Evolutionary conservation across 495 filamentous ascomycete species (phyloP).

Genomic region (Saxophila tyrrhenica): DNA sequence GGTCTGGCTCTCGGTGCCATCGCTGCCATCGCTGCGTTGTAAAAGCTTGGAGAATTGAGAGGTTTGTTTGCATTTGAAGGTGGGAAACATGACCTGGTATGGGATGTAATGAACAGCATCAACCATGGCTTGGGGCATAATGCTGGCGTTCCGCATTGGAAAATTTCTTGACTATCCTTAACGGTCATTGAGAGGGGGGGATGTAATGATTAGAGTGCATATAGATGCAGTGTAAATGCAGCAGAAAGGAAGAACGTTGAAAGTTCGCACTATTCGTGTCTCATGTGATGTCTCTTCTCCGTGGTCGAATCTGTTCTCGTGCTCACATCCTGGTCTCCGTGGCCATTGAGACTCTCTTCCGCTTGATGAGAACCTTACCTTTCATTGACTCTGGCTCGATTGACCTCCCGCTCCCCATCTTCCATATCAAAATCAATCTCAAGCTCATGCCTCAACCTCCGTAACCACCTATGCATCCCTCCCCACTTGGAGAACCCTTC

Average conservation of each 20-base stretch:
- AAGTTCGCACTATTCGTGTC: no score
- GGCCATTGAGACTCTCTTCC: no score
- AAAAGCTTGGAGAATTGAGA: constrained; percentile 3
- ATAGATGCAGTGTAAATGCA: neutral
- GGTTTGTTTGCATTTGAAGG: neutral
- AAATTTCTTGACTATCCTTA: constrained; percentile 12
- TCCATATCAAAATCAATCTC: no score
- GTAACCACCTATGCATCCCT: no score
- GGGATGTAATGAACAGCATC: neutral
- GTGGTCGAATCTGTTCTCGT: no score
- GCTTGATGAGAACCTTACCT: no score
- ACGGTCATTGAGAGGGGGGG: constrained; percentile 5
- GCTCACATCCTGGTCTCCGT: no score
- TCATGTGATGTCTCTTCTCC: no score
- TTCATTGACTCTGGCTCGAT: no score
- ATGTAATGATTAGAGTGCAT: neutral
- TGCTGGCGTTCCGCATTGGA: neutral
- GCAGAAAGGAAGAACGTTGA: neutral
- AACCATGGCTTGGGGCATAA: neutral
- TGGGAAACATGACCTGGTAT: neutral
- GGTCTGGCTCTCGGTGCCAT: constrained; percentile 20
- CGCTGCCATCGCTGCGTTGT: constrained; percentile 25
- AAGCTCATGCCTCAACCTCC: no score
- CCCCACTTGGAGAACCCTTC: no score
- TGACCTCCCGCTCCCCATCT: no score